Conservation (phyloP, 495 filamentous ascomycete species). For the Durotheca rogersii region DNA sequence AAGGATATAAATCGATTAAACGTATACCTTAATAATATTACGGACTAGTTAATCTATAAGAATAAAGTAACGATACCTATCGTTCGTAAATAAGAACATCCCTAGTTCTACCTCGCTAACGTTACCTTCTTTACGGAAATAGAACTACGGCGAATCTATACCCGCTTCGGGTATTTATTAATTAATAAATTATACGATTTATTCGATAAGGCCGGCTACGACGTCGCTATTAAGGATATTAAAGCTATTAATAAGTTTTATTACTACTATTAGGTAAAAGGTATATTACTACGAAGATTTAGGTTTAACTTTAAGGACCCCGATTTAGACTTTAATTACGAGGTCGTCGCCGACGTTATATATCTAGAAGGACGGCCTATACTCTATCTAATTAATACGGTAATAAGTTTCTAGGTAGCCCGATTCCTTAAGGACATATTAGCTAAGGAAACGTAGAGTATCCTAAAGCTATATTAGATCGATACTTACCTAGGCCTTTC, state of each 20-base stretch:
- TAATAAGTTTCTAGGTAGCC: slow-evolving; percentile 16
- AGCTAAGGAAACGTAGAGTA: slow-evolving; percentile 25
- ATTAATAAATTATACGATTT: slow-evolving; percentile 1
- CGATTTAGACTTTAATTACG: slow-evolving; percentile 25
- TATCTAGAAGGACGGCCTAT: slow-evolving; percentile 19
- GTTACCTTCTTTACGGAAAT: slow-evolving; percentile 7
- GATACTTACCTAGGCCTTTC: slow-evolving; percentile 32
- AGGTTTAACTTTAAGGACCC: slow-evolving; percentile 14
- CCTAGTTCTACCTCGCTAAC: no score
- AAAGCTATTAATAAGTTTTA: no score
- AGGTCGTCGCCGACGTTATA: slow-evolving; percentile 19
- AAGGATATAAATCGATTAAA: slow-evolving; percentile 3
- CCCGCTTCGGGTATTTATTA: neutral
- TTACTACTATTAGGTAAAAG: no score
- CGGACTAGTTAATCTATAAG: no score
- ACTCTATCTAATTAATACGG: slow-evolving; percentile 4
- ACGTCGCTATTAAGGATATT: no score
- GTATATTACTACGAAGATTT: no score
- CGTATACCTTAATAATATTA: slow-evolving; percentile 1
- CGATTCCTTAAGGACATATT: slow-evolving; percentile 16
- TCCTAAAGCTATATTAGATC: slow-evolving; percentile 28
- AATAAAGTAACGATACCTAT: no score
- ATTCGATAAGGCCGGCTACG: neutral
- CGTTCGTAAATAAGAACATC: no score
- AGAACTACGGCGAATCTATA: neutral